Conservation (phyloP, 1,284 basidiomycete genomes). For the Puccinia hordei region DNA sequence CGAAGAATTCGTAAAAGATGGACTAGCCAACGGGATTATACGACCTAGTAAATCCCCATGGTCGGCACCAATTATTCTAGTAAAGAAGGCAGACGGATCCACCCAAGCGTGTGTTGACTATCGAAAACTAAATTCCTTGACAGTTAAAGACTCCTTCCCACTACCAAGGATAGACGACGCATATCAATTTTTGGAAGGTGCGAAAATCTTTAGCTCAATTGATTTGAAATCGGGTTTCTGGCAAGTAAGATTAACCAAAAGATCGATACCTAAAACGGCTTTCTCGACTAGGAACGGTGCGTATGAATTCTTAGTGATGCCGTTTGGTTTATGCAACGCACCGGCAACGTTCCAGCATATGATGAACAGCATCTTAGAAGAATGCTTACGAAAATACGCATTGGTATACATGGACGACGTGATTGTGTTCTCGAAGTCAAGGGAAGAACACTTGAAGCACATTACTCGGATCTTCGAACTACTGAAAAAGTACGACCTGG, state of each 20-base stretch:
- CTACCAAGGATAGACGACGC: background rate
- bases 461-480: background rate
- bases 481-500: background rate
- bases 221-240: background rate
- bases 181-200: background rate
- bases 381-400: constrained; percentile 45
- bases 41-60: background rate
- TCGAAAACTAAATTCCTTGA: background rate
- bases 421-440: constrained; percentile 5
- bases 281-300: background rate
- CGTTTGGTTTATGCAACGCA: constrained; percentile 50
- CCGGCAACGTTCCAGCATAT: constrained; percentile 55
- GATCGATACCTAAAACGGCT: background rate
- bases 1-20: background rate
- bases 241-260: background rate
- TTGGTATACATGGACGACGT: constrained; percentile 23
- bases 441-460: background rate
- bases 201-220: background rate
- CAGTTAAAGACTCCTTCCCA: background rate
- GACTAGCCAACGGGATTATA: background rate
- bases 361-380: constrained; percentile 53
- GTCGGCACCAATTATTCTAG: background rate
- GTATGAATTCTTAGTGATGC: constrained; percentile 12
- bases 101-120: constrained; percentile 3
- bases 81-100: constrained; percentile 7